A percentile compares a stretch with the other conserved stretches of the same genome.
Conservation (phyloP, 1,139 yeast genomes). For the Dujonia santamariae region DNA sequence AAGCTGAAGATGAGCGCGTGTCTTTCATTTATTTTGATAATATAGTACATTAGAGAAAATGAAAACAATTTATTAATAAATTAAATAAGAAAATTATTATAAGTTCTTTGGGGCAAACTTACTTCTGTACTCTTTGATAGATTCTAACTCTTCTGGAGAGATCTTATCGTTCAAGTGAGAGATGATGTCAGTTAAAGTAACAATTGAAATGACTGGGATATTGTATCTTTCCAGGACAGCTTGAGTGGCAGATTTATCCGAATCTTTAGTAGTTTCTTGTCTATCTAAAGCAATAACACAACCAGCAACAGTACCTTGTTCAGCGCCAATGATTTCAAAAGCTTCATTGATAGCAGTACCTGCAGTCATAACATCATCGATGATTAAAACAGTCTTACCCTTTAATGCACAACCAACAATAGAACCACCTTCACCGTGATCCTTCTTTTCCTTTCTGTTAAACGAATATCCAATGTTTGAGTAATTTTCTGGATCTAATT, state of each 20-base stretch:
- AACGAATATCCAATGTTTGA: constrained; percentile 65
- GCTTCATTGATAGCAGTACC: constrained; percentile 98
- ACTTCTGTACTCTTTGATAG: constrained; percentile 59
- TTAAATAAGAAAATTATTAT: no score
- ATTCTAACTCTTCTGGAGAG: constrained; percentile 49
- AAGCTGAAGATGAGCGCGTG: no score
- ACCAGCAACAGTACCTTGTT: constrained; percentile 75
- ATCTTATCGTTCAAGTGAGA: constrained; percentile 55
- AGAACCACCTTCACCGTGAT: constrained; percentile 97
- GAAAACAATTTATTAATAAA: no score
- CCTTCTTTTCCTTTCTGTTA: constrained; percentile 91
- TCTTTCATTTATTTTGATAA: no score
- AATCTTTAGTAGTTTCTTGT: constrained; percentile 78
- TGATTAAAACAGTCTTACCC: constrained; percentile 72
- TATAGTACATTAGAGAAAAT: no score
- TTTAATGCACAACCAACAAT: constrained; percentile 82
- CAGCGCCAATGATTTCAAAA: constrained; percentile 68
- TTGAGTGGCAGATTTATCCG: constrained; percentile 75
- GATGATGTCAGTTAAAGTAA: constrained; percentile 72
- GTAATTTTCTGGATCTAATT: constrained; percentile 77
- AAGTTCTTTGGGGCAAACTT: constrained; percentile 48
- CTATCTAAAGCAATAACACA: constrained; percentile 91
- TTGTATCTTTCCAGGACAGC: constrained; percentile 67
- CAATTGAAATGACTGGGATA: constrained; percentile 83
- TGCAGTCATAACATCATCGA: constrained; percentile 97